These are phyloP conservation scores for Incumbomyces lentus DNA, from an alignment of 2,329 filamentous ascomycete genomes.

Conservation along the genomic window DNA sequence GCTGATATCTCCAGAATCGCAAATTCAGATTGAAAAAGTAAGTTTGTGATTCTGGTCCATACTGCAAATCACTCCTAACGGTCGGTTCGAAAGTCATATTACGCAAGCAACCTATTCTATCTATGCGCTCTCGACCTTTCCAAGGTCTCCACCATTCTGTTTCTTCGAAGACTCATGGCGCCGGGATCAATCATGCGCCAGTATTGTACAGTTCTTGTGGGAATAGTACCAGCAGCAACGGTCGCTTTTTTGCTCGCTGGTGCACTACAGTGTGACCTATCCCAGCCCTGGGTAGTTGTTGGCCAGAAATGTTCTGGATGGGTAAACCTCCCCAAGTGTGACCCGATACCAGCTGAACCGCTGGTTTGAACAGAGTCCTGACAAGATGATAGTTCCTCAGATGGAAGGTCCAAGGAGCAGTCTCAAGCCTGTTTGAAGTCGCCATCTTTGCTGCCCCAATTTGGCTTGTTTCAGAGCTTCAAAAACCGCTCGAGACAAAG, in stretches of 20 bases:
- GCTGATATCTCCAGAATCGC: slow-evolving; percentile 10
- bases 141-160: slow-evolving; percentile 33
- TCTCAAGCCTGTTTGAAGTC: slow-evolving; percentile 29
- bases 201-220: slow-evolving; percentile 21
- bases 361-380: background rate
- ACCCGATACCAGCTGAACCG: background rate
- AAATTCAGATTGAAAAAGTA: background rate
- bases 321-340: background rate
- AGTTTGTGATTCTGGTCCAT: background rate
- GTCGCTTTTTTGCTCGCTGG: slow-evolving; percentile 32
- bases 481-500: slow-evolving; percentile 30
- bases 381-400: slow-evolving; percentile 25
- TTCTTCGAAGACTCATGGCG: slow-evolving; percentile 36
- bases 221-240: slow-evolving; percentile 28
- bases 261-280: slow-evolving; percentile 31
- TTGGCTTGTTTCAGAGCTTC: slow-evolving; percentile 30
- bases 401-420: slow-evolving; percentile 29
- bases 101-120: slow-evolving; percentile 33
- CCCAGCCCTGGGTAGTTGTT: slow-evolving; percentile 28
- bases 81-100: slow-evolving; percentile 9
- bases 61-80: background rate
- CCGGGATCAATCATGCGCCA: slow-evolving; percentile 13
- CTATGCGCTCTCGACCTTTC: slow-evolving; percentile 33
- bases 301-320: slow-evolving; percentile 20
- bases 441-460: slow-evolving; percentile 29